Percentiles rank a stretch among this genome's conserved stretches.
phyloP scores from a whole-genome alignment of 2,329 filamentous ascomycete genomes.

The Trichoderma breve region DNA sequence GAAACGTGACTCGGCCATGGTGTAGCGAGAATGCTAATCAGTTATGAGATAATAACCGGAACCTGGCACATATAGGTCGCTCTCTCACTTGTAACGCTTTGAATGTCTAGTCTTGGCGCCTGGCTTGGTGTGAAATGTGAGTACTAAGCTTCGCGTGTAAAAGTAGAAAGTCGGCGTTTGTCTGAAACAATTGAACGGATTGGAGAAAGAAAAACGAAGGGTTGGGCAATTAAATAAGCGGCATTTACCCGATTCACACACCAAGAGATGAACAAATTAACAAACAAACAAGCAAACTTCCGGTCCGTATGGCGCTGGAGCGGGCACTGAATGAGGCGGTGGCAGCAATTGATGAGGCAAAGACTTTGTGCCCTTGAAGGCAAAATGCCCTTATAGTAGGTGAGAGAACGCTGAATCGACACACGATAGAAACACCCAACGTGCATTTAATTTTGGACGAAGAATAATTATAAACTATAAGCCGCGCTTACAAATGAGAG shows the following conservation, averaged over 20 bases:
- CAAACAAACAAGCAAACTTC: background rate
- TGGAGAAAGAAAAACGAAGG: background rate
- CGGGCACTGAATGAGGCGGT: too few species aligned
- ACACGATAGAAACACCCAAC: too few species aligned
- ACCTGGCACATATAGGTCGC: too few species aligned
- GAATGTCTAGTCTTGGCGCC: background rate
- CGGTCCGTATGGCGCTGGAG: background rate
- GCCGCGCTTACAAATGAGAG: too few species aligned
- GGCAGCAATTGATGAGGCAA: too few species aligned
- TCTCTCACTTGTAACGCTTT: background rate
- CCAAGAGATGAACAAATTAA: too few species aligned
- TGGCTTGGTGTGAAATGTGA: background rate
- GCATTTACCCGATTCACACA: background rate
- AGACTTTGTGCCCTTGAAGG: too few species aligned
- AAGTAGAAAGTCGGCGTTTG: background rate
- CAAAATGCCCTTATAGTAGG: too few species aligned
- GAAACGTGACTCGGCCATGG: background rate
- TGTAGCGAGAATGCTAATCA: background rate
- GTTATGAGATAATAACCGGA: too few species aligned
- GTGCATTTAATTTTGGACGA: too few species aligned
- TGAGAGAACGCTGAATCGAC: too few species aligned
- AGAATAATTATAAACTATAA: too few species aligned
- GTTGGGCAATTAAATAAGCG: background rate
- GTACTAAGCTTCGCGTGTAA: background rate
- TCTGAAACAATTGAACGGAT: background rate